Percentiles rank a stretch among this genome's conserved stretches.
These are phyloP conservation scores for Puccinia polysora DNA, from an alignment of 1,284 basidiomycete species.

Conservation along the genomic window DNA sequence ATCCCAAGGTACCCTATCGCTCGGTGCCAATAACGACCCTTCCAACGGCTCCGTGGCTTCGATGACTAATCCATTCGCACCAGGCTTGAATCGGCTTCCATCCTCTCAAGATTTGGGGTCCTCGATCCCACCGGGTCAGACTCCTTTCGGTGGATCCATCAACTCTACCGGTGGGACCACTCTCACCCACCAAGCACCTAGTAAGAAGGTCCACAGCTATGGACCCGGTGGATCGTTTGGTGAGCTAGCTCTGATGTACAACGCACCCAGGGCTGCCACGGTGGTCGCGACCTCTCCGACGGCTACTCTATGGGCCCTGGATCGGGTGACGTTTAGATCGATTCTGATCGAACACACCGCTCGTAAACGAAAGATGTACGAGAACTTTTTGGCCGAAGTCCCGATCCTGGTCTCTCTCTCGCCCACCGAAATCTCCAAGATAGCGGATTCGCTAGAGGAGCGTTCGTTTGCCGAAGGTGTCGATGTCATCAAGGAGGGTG, in stretches of 20 bases:
- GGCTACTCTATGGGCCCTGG: constrained; percentile 87
- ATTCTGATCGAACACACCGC: constrained; percentile 78
- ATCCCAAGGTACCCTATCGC: constrained; percentile 4
- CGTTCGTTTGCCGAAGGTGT: constrained; percentile 75
- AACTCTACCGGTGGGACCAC: constrained; percentile 13
- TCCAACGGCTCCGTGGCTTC: constrained; percentile 56
- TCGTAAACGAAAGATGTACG: constrained; percentile 85
- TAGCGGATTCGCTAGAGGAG: constrained; percentile 88
- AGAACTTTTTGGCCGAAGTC: constrained; percentile 88
- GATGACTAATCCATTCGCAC: constrained; percentile 31
- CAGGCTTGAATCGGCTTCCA: constrained; percentile 33
- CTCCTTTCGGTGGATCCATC: neutral
- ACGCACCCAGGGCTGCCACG: constrained; percentile 88
- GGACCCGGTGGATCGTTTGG: constrained; percentile 84
- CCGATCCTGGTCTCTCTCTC: constrained; percentile 79
- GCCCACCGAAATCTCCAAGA: constrained; percentile 84
- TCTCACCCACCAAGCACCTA: constrained; percentile 52
- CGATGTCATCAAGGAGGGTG: constrained; percentile 81
- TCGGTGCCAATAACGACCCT: constrained; percentile 13
- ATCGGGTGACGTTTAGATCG: constrained; percentile 96
- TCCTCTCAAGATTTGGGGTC: constrained; percentile 20
- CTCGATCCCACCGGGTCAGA: neutral
- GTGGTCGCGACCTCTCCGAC: constrained; percentile 72
- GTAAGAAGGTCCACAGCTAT: constrained; percentile 79
- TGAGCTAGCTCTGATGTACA: constrained; percentile 96